Percentiles rank a stretch among this genome's conserved stretches.
phyloP scores from a whole-genome alignment of 1,284 basidiomycete species.

The Malassezia dermatis region DNA sequence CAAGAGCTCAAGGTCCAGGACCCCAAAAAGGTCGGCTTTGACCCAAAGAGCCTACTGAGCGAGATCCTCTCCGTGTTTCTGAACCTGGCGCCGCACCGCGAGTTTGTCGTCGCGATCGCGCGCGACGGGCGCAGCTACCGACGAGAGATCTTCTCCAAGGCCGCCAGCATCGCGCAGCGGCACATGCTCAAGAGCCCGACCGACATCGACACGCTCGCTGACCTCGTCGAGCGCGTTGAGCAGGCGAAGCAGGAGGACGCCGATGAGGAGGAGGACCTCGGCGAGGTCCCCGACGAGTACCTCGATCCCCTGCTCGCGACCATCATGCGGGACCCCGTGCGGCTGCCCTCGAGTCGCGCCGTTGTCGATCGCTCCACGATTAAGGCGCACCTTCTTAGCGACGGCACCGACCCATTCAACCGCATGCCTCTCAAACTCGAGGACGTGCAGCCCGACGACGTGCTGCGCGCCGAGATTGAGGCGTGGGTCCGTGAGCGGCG shows the following conservation, averaged over 20 bases:
- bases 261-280: constrained; percentile 72
- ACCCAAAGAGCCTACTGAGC: constrained; percentile 69
- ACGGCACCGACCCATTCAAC: constrained; percentile 57
- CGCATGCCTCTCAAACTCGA: constrained; percentile 49
- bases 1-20: constrained; percentile 72
- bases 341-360: constrained; percentile 69
- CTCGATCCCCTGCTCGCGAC: constrained; percentile 80
- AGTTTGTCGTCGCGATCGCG: constrained; percentile 81
- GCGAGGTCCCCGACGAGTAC: constrained; percentile 91
- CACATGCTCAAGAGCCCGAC: constrained; percentile 65
- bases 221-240: constrained; percentile 75
- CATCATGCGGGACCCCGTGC: constrained; percentile 91
- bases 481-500: constrained; percentile 29
- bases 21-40: constrained; percentile 78
- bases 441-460: constrained; percentile 41
- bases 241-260: constrained; percentile 68
- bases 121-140: constrained; percentile 83
- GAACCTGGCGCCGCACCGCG: constrained; percentile 68
- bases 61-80: constrained; percentile 85
- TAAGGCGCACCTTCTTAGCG: constrained; percentile 84
- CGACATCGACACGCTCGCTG: constrained; percentile 65
- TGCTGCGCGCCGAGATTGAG: constrained; percentile 35
- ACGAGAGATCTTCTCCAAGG: constrained; percentile 71
- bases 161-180: constrained; percentile 61
- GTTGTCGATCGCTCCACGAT: constrained; percentile 85